A percentile compares a stretch with the other conserved stretches of the same genome.
Conservation (phyloP, 2,329 filamentous ascomycete genomes). For the Chrysoporthe cubensis region DNA sequence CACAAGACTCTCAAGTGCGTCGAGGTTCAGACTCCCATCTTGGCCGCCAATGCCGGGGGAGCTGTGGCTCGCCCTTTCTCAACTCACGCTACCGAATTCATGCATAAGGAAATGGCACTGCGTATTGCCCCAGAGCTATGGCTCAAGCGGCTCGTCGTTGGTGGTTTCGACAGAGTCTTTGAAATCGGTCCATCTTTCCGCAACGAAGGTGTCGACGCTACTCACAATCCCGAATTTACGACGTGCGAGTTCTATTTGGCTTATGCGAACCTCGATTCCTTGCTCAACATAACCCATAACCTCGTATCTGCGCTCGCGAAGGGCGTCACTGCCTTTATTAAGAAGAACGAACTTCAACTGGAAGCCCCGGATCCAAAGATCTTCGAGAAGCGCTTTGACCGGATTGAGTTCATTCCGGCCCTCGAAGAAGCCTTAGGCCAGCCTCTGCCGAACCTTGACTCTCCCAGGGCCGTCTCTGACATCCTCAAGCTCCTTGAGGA, state of each 20-base stretch:
- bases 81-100: conserved; percentile 77
- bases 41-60: conserved; percentile 82
- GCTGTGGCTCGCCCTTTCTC: conserved; percentile 86
- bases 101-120: conserved; percentile 71
- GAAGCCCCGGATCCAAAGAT: conserved; percentile 6
- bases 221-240: conserved; percentile 96
- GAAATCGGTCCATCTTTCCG: conserved; percentile 92
- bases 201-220: conserved; percentile 89
- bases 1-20: conserved; percentile 20
- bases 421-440: conserved; percentile 71
- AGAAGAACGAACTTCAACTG: conserved; percentile 1
- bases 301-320: conserved; percentile 65
- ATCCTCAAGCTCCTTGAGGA: conserved; percentile 57
- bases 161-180: conserved; percentile 85
- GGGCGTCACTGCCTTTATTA: conserved; percentile 17
- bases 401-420: conserved; percentile 80
- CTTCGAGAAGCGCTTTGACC: conserved; percentile 33
- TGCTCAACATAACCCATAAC: conserved; percentile 77
- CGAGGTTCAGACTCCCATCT: conserved; percentile 89
- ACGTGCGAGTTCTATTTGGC: conserved; percentile 97
- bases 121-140: conserved; percentile 94
- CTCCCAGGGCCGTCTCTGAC: conserved; percentile 58
- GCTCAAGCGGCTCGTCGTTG: conserved; percentile 89
- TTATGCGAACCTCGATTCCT: conserved; percentile 74
- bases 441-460: conserved; percentile 66